Base-by-base conservation (phyloP, 768 basidiomycete species). In the Fistulinella prunicolor region DNA sequence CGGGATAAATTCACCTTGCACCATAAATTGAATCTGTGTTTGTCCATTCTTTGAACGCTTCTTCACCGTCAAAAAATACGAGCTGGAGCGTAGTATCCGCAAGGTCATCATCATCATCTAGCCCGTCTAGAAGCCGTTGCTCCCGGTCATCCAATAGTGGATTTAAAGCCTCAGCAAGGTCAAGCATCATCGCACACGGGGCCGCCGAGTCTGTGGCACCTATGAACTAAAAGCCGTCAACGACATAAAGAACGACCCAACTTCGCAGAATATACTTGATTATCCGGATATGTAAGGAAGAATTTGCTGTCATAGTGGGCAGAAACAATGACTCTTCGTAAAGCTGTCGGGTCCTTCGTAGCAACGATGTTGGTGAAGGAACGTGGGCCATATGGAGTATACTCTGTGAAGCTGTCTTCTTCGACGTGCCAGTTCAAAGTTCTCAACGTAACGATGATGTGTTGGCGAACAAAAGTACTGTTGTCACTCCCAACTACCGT, bases 181-280 rank as follows among this genome's bases (percentile, higher is more conserved):
- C 94, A 23, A 97, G 79, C 73, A 99, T 79, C 70, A 98, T 85
- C 4, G 94, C 92, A 56, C 94, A 97, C 3, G 96, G 85, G 28
- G 91, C 93, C 6, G 94, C 96, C 1, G 94, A 96, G 64, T 99
- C 96, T 9, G 94, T 98, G 9, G 96, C 96, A 28, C 96, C 96
- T 60, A 99, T 73, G 64, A 99, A 99, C 90, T 97, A 42, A 42
- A 49, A 45, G 50, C 17, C 44, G 49, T 55, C 41, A 65, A 40
- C n/a, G n/a, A n/a, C 36, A 30, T 47, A 43, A 43, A 9, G 19
- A 37, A 54, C 23, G 6, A 23, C 8, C 38, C 8, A 37, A 36
- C 9, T 39, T 29, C 12, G 20, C 14, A 23, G 21, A 19, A 64
- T 74, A 49, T 59, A 89, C 93, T 73, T 90, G 85, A 61, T 90